Evolutionary conservation across 371 early-diverging fungal genomes (phyloP).

Genomic region (Saksenaea oblongispora): DNA sequence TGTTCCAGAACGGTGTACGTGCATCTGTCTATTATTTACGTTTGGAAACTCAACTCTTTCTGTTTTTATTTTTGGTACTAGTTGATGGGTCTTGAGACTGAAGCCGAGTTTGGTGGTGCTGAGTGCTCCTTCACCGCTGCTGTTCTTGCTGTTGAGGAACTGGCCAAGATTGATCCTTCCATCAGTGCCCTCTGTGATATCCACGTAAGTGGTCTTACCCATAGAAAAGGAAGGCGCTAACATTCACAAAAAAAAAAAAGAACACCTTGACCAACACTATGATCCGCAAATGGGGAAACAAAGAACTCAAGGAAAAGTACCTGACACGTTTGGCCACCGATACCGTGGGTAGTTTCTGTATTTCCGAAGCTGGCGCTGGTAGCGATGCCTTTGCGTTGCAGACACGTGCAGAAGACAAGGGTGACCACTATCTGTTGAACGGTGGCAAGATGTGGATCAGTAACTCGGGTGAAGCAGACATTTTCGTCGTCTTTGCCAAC

Average conservation of each 20-base stretch:
- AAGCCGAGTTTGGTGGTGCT: constrained; percentile 80
- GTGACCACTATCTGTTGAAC: constrained; percentile 89
- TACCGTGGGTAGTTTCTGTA: constrained; percentile 92
- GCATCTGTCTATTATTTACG: not conserved
- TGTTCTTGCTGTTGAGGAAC: constrained; percentile 90
- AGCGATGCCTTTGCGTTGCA: constrained; percentile 96
- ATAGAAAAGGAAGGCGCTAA: constrained; percentile 4
- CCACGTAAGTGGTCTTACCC: constrained; percentile 57
- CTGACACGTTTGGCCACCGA: constrained; percentile 84
- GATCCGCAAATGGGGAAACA: constrained; percentile 81
- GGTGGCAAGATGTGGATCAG: constrained; percentile 94
- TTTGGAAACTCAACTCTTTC: not conserved
- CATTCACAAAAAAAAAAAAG: constrained; percentile 21
- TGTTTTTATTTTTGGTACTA: constrained; percentile 31
- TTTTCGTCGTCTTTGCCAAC: constrained; percentile 97
- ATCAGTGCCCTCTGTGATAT: constrained; percentile 94
- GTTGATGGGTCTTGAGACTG: constrained; percentile 96
- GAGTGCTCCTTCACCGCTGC: constrained; percentile 90
- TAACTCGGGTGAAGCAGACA: constrained; percentile 87
- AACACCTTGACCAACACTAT: constrained; percentile 96
- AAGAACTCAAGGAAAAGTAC: constrained; percentile 81
- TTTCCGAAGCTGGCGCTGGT: constrained; percentile 93
- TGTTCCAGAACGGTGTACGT: constrained; percentile 89
- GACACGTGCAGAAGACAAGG: constrained; percentile 91
- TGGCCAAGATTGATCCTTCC: constrained; percentile 95